These are phyloP conservation scores for Metarhizium rileyi DNA, from an alignment of 2,329 filamentous ascomycete genomes.

Conservation along the genomic window DNA sequence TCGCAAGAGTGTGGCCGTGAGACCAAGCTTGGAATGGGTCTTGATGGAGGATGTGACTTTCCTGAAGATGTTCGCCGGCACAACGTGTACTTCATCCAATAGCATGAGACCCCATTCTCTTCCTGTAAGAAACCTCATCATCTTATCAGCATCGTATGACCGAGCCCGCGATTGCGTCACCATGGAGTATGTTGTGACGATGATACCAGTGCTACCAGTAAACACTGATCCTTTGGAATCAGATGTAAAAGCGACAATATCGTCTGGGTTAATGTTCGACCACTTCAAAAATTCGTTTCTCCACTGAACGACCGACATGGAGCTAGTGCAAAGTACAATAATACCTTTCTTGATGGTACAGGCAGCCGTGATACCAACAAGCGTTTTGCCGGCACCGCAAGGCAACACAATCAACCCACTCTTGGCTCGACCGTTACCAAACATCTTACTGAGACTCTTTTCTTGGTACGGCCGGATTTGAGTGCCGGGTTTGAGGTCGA, in stretches of 20 bases:
- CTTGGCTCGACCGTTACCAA: slow-evolving; percentile 93
- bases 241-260: slow-evolving; percentile 91
- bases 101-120: slow-evolving; percentile 98
- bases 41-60: slow-evolving; percentile 90
- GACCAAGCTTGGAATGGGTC: slow-evolving; percentile 85
- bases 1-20: slow-evolving; percentile 87
- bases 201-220: slow-evolving; percentile 82
- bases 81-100: slow-evolving; percentile 94
- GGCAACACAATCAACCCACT: slow-evolving; percentile 96
- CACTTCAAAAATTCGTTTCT: slow-evolving; percentile 93
- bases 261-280: slow-evolving; percentile 88
- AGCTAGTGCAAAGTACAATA: slow-evolving; percentile 91
- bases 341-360: slow-evolving; percentile 97
- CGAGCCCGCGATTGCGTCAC: slow-evolving; percentile 83
- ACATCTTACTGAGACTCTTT: slow-evolving; percentile 98
- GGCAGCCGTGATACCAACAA: slow-evolving; percentile 96
- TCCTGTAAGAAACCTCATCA: slow-evolving; percentile 86
- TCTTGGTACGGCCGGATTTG: slow-evolving; percentile 94
- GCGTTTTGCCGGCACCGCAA: slow-evolving; percentile 91
- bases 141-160: slow-evolving; percentile 88
- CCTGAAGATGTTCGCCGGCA: slow-evolving; percentile 91
- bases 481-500: slow-evolving; percentile 80
- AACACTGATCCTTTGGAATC: slow-evolving; percentile 77
- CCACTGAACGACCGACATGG: slow-evolving; percentile 98
- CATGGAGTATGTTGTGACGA: slow-evolving; percentile 98